A percentile compares a stretch with the other conserved stretches of the same genome.
Evolutionary conservation across 352 stramenopile genomes (phyloP).

Genomic region (Phytophthora meadii): DNA sequence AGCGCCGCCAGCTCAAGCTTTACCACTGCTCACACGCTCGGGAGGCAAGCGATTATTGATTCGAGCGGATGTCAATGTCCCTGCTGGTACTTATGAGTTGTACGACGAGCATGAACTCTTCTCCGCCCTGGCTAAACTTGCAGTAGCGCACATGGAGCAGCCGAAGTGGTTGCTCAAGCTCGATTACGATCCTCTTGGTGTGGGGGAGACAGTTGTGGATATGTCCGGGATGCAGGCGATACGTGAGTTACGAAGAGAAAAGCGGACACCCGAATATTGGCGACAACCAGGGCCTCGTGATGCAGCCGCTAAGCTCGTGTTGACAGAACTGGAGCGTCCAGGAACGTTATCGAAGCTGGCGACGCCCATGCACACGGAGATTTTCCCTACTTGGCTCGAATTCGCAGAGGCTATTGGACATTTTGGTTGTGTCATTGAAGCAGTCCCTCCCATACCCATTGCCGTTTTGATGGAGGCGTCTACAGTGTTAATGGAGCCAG

Average conservation of each 20-base stretch:
- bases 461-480: not conserved
- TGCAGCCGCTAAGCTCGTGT: constrained; percentile 56
- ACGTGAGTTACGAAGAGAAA: constrained; percentile 67
- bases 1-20: constrained; percentile 46
- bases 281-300: constrained; percentile 70
- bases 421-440: constrained; percentile 86
- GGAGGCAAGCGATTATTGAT: constrained; percentile 85
- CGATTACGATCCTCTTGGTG: constrained; percentile 78
- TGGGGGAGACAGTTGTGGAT: constrained; percentile 73
- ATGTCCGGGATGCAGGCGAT: constrained; percentile 65
- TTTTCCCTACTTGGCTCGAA: constrained; percentile 69
- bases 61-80: constrained; percentile 87
- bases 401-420: constrained; percentile 66
- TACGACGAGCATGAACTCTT: constrained; percentile 90
- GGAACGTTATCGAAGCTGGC: constrained; percentile 38
- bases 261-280: constrained; percentile 72
- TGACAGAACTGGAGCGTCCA: constrained; percentile 64
- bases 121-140: constrained; percentile 86
- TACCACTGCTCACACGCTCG: constrained; percentile 78
- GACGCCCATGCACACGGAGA: constrained; percentile 44
- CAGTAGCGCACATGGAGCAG: constrained; percentile 84
- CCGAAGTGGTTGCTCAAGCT: constrained; percentile 82
- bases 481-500: constrained; percentile 20
- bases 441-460: constrained; percentile 42
- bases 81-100: constrained; percentile 87